Percentiles rank a stretch among this genome's conserved stretches.
phyloP scores from a whole-genome alignment of 2,329 filamentous ascomycete species.

The Botryotinia narcissicola region DNA sequence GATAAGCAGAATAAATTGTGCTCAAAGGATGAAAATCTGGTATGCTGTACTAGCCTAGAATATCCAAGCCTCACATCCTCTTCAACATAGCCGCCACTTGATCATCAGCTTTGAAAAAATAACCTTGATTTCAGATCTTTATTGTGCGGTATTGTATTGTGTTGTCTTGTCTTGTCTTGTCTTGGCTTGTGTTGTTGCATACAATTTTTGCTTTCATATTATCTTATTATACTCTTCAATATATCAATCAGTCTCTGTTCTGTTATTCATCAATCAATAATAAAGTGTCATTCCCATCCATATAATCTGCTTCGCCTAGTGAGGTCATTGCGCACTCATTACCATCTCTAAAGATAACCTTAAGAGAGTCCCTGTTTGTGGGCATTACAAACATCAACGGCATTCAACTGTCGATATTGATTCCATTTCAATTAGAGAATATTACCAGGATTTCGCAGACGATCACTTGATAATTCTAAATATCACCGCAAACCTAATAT shows the following conservation, averaged over 20 bases:
- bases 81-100: slow-evolving; percentile 7
- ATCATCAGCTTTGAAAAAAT: not conserved
- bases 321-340: slow-evolving; percentile 10
- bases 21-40: not conserved
- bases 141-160: not conserved
- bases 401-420: not conserved
- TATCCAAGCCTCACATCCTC: not conserved
- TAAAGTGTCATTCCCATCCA: not conserved
- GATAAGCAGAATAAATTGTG: not conserved
- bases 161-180: not conserved
- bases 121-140: not conserved
- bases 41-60: not conserved
- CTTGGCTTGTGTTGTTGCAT: not conserved
- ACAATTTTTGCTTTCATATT: not conserved
- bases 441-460: not conserved
- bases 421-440: not conserved
- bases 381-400: not conserved
- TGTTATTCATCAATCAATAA: not conserved
- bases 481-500: not conserved
- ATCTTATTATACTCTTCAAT: not conserved
- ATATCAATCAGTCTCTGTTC: not conserved
- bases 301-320: not conserved
- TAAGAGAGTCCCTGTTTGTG: slow-evolving; percentile 9
- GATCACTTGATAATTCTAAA: not conserved
- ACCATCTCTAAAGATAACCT: slow-evolving; percentile 10